Evolutionary conservation across 164 flowering plant species (phyloP), one percentile per base, ranked within the genome.

Genomic region (Tetracentron sinense): DNA sequence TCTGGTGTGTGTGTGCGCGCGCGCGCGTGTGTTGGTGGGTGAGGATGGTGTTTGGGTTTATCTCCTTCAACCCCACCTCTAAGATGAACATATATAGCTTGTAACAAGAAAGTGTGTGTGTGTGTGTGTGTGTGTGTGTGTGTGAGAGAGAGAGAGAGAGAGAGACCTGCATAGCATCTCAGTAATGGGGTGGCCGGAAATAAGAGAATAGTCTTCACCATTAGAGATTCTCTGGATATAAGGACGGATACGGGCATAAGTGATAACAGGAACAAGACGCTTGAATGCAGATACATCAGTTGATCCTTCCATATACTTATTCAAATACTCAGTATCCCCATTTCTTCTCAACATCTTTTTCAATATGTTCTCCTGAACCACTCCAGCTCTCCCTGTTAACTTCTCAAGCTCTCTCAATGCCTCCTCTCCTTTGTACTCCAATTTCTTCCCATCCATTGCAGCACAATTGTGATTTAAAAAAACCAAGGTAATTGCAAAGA

Each of bases 121-220:
- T n/a, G n/a, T n/a, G n/a, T n/a, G n/a, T n/a, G n/a, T n/a, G n/a
- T n/a, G n/a, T n/a, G n/a, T n/a, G 27, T 21, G 15, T 1, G 26
- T 56, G 42, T 12, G 57, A 62, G 28, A 58, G 52, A 63, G 17
- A 23, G 25, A 64, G 54, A 44, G 26, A 56, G 47, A 55, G 25
- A 57, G 17, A 28, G 25, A 88, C 97, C 97, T 91, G 86, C 84
- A 75, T 35, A 91, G 42, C 85, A 91, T 75, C 70, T 91, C 96
- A 25, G 85, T 79, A 21, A 91, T 82, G 21, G 88, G 88, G 35
- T 79, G 88, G 21, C 77, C 78, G 2, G 91, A 76, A 11, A 88
- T 65, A 58, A 91, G 81, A 35, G 83, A 72, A 17, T 79, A 85
- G 58, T 76, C 82, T 69, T 87, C 91, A 0, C 97, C 95, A 67